Conservation (phyloP, 768 basidiomycete species). For the Coprinellus micaceus region DNA sequence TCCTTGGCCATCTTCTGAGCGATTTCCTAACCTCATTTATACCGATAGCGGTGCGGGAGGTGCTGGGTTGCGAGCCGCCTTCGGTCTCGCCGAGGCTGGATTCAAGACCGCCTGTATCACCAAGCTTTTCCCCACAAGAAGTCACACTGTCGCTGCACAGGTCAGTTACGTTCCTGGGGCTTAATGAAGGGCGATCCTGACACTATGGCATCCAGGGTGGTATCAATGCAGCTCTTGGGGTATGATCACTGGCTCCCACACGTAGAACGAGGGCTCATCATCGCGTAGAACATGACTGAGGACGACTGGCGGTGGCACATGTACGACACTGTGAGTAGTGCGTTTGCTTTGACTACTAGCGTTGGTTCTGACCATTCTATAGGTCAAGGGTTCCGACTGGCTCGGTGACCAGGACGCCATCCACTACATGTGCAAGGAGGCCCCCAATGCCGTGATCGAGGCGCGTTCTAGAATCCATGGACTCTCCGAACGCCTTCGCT, state of each 20-base stretch:
- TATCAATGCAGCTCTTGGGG: constrained; percentile 95
- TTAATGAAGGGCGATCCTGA: constrained; percentile 8
- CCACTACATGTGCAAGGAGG: constrained; percentile 99
- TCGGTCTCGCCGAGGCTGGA: constrained; percentile 96
- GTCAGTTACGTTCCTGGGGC: constrained; percentile 33
- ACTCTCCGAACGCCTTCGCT: background rate
- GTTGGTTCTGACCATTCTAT: constrained; percentile 16
- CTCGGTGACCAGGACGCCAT: constrained; percentile 99
- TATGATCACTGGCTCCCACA: constrained; percentile 32
- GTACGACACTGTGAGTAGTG: constrained; percentile 79
- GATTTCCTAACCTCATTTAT: constrained; percentile 8
- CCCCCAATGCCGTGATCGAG: constrained; percentile 90
- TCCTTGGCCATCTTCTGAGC: constrained; percentile 2
- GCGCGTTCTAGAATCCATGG: constrained; percentile 33
- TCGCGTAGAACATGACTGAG: constrained; percentile 89
- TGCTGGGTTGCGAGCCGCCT: constrained; percentile 96
- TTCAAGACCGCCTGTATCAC: constrained; percentile 99
- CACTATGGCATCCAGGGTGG: constrained; percentile 63
- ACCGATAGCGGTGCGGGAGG: constrained; percentile 85
- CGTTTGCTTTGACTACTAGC: background rate
- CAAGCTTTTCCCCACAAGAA: constrained; percentile 96
- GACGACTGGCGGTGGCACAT: constrained; percentile 99
- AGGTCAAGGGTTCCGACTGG: constrained; percentile 99
- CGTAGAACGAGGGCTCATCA: constrained; percentile 7
- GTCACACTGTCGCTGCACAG: constrained; percentile 98